Evolutionary conservation across 768 basidiomycete genomes (phyloP).

Genomic region (Lactarius sanguifluus): DNA sequence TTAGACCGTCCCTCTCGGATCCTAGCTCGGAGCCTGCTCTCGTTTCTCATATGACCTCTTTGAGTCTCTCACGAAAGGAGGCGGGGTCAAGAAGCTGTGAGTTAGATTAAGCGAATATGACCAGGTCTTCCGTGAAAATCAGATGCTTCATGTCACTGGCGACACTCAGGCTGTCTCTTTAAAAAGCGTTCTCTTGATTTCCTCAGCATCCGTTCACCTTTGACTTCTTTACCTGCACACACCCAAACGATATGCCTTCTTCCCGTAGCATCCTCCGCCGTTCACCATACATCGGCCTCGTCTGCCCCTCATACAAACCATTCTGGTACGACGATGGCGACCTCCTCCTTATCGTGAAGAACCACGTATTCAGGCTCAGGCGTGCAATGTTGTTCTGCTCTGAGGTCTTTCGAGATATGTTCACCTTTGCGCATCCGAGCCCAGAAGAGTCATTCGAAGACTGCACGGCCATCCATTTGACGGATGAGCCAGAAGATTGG

Average conservation of each 20-base stretch:
- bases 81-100: not conserved
- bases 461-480: conserved; percentile 36
- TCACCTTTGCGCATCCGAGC: conserved; percentile 38
- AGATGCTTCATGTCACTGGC: conserved; percentile 1
- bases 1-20: not conserved
- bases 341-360: conserved; percentile 36
- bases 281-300: conserved; percentile 1
- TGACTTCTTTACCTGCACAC: not conserved
- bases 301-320: conserved; percentile 17
- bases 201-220: not conserved
- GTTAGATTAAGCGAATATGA: not conserved
- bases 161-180: not conserved
- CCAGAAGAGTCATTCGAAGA: conserved; percentile 36
- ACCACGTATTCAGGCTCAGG: conserved; percentile 32
- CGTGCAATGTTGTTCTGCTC: conserved; percentile 30
- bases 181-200: not conserved
- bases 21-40: not conserved
- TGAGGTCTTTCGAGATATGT: conserved; percentile 39
- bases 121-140: not conserved
- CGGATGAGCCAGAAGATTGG: conserved; percentile 37
- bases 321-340: conserved; percentile 42
- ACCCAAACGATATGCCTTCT: not conserved
- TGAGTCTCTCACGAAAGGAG: not conserved
- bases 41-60: not conserved
- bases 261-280: not conserved